phyloP scores from a whole-genome alignment of 345 rosid genomes.

The Dipteronia dyeriana region DNA sequence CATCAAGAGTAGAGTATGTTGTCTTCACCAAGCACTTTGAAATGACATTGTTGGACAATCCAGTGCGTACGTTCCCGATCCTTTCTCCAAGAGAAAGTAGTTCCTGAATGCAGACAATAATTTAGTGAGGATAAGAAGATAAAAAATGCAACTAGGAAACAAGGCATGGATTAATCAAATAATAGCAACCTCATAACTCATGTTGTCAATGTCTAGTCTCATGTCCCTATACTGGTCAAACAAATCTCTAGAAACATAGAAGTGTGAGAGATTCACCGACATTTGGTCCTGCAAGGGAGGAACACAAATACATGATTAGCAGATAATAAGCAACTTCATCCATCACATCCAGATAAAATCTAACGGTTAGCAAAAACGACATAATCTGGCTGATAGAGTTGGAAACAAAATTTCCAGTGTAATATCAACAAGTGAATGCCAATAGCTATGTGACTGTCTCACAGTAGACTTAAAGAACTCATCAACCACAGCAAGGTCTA shows the following conservation, averaged over 20 bases:
- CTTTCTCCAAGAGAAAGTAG: slow-evolving; percentile 43
- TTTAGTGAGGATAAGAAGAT: background rate
- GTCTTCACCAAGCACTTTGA: slow-evolving; percentile 31
- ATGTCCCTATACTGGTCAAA: slow-evolving; percentile 39
- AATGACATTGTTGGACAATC: slow-evolving; percentile 34
- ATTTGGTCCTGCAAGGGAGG: slow-evolving; percentile 27
- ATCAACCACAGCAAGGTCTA: too few relatives aligned
- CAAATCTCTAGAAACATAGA: slow-evolving; percentile 29
- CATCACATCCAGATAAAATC: background rate
- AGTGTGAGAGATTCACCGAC: slow-evolving; percentile 18
- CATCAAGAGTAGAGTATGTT: slow-evolving; percentile 3
- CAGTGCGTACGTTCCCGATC: slow-evolving; percentile 40
- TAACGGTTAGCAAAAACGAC: background rate
- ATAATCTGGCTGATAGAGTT: background rate
- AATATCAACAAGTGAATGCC: background rate
- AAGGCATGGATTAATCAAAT: background rate
- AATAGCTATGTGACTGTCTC: background rate
- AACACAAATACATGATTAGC: background rate
- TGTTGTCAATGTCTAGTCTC: slow-evolving; percentile 42
- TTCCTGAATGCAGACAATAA: slow-evolving; percentile 30
- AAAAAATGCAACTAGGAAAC: background rate
- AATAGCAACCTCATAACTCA: slow-evolving; percentile 41
- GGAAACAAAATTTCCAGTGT: background rate
- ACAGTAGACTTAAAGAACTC: background rate
- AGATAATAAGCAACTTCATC: background rate